Evolutionary conservation across 257 asterid species (phyloP).

Genomic region (Fraxinus excelsior): DNA sequence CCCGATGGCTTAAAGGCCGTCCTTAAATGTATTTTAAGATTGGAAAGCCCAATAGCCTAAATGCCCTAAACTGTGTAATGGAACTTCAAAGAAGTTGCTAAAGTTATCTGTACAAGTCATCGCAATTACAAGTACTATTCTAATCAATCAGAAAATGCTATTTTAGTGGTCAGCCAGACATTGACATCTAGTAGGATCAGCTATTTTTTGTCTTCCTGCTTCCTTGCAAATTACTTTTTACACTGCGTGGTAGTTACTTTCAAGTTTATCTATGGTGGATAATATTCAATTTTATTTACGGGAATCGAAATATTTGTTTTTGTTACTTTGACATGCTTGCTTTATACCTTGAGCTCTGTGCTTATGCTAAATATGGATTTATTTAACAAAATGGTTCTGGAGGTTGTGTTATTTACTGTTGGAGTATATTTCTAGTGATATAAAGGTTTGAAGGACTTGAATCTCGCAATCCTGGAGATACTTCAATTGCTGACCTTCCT

Average conservation of each 20-base stretch:
- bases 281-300: neutral
- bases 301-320: neutral
- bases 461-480: slow-evolving; percentile 69
- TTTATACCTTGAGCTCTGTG: neutral
- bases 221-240: neutral
- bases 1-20: neutral
- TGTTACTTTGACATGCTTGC: neutral
- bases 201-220: neutral
- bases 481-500: slow-evolving; percentile 66
- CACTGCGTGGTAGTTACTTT: neutral
- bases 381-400: neutral
- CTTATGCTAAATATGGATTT: neutral
- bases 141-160: neutral
- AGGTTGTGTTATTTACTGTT: slow-evolving; percentile 7
- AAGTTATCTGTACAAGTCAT: neutral
- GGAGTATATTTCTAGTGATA: slow-evolving; percentile 48
- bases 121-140: neutral
- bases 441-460: slow-evolving; percentile 83
- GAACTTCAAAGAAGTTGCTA: neutral
- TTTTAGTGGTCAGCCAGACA: neutral
- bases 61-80: neutral
- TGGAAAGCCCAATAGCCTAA: neutral
- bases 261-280: neutral
- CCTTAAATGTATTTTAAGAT: neutral
- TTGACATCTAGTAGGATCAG: neutral